Evolutionary conservation across 2,329 filamentous ascomycete genomes (phyloP).

Genomic region (Apiospora hydei): DNA sequence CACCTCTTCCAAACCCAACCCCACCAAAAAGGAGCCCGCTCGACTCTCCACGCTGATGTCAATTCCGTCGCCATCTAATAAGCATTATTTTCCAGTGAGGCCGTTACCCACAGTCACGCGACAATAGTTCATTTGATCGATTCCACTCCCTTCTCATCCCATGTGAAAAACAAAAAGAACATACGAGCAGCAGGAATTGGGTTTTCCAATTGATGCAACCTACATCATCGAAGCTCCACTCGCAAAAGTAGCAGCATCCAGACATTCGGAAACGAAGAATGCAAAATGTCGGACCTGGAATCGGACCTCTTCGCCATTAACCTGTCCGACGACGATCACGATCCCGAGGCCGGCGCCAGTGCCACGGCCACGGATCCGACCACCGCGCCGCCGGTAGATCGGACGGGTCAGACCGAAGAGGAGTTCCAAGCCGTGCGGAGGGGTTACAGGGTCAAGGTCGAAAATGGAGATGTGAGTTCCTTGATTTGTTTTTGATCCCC

Average conservation of each 20-base stretch:
- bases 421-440: constrained; percentile 55
- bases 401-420: constrained; percentile 54
- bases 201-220: not conserved
- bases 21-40: not conserved
- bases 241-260: not conserved
- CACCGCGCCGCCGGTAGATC: constrained; percentile 28
- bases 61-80: constrained; percentile 15
- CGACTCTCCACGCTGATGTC: not conserved
- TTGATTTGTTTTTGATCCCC: constrained; percentile 15
- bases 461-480: constrained; percentile 60
- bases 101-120: constrained; percentile 8
- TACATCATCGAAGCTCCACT: constrained; percentile 16
- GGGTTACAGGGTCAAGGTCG: constrained; percentile 56
- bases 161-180: not conserved
- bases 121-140: not conserved
- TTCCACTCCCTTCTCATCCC: not conserved
- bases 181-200: not conserved
- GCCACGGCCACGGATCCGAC: constrained; percentile 33
- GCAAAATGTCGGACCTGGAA: constrained; percentile 35
- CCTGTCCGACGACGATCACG: constrained; percentile 48
- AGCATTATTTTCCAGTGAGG: not conserved
- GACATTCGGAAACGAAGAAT: too few relatives aligned
- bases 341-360: constrained; percentile 24
- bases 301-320: constrained; percentile 49
- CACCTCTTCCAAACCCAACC: not conserved